Evolutionary conservation across 148 eudicot species (phyloP), one percentile per base, ranked within the genome.

Genomic region (Chenopodium suecicum): DNA sequence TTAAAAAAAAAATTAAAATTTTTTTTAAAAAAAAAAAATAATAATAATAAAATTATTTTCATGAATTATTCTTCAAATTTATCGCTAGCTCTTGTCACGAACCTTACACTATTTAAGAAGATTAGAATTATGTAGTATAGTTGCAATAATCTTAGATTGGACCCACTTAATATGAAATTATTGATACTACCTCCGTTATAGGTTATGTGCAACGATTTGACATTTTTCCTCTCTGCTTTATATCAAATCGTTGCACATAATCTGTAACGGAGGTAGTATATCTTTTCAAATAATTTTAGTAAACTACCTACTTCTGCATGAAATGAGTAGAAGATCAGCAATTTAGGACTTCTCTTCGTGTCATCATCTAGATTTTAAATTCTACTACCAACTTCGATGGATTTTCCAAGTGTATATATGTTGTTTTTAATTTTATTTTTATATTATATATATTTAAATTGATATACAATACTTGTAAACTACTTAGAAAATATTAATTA

Each of bases 311-410:
- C 74, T 71, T 70, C 52, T 71, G 74, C 46, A 71, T 20, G 14
- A 71, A 71, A 71, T 71, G 52, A 71, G 74, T 41, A 56, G 11
- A 41, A 71, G 74, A 44, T 71, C 52, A 44, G 52, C 52, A 71
- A 41, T 71, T 37, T 29, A 71, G 54, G 50, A 19, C 50, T 71
- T 25, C n/a, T 71, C 74, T 22, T 71, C 54, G 52, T 71, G 74
- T 71, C 74, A 71, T 71, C 54, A 71, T 44, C 74, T 71, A 41
- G 54, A 25, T 9, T 20, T 41, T 71, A 41, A 22, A 19, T 71
- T 47, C 74, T n/a, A 71, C 74, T 9, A 71, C n/a, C n/a, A 16
- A 71, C 74, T 71, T 37, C 52, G 23, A 50, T 41, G 20, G 46
- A 71, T 71, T 41, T 41, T 71, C 74, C 74, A 71, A 19, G 52